Evolutionary conservation across 495 filamentous ascomycete genomes (phyloP), one percentile per base, ranked within the genome.

Genomic region (Neurospora tetrasperma): DNA sequence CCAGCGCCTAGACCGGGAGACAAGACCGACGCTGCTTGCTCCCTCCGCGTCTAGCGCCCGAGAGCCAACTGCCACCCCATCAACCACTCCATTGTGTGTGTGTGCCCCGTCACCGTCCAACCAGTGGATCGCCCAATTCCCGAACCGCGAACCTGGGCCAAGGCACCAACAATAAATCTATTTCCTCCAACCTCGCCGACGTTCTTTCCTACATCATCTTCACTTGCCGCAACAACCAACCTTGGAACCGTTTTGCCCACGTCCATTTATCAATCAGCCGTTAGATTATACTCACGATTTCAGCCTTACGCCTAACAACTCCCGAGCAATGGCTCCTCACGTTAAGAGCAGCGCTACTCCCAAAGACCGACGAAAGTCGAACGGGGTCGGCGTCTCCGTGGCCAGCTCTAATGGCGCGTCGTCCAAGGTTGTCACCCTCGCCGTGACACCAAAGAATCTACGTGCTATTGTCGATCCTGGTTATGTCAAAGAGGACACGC

Each of bases 291-390:
- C 35, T 38, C 14, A 66, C 54, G 54, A 35, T 31, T 7, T 66
- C 27, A 66, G 27, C 27, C 27, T 66, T 66, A 66, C 54, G 27
- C 27, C 54, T 8, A 66, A 18, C 54, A 16, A 66, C 27, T 62
- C 23, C 3, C 35, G 12, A 35, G 54, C 27, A 66, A 85, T 85
- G 83, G 75, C 83, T 73, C 78, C 84, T 41, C 77, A 76, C 12
- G 78, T 75, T 79, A 85, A 85, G 78, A 71, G 78, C 41, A 66
- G 14, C 54, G 78, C 80, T 18, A 73, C 80, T 72, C 73, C 75
- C 78, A 85, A 85, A 75, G 84, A 85, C 72, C 83, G 84, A n/a
- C 83, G 83, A 73, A 85, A 84, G 79, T 80, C 79, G n/a, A 74
- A 70, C 74, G 77, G 71, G 46, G 59, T 70, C 2, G 48, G 73